Evolutionary conservation across 2,329 filamentous ascomycete species (phyloP).

Genomic region (Knufia fluminis): DNA sequence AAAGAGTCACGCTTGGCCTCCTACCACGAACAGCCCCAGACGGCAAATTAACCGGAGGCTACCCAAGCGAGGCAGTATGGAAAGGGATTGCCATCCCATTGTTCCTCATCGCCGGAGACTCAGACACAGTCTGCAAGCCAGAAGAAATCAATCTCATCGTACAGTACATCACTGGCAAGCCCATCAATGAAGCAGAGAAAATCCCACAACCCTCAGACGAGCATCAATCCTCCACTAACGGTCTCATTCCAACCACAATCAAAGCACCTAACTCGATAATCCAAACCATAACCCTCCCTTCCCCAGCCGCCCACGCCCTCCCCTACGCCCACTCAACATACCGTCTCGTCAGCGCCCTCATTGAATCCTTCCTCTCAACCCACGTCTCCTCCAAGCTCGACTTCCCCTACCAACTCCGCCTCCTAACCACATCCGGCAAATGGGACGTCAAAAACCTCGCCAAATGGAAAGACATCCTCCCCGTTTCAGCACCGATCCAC

Average conservation of each 20-base stretch:
- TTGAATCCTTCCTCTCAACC: slow-evolving; percentile 69
- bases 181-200: slow-evolving; percentile 1
- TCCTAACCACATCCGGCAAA: slow-evolving; percentile 81
- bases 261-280: slow-evolving; percentile 40
- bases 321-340: slow-evolving; percentile 70
- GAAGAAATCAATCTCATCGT: slow-evolving; percentile 61
- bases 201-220: slow-evolving; percentile 23
- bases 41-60: slow-evolving; percentile 48
- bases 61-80: slow-evolving; percentile 66
- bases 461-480: slow-evolving; percentile 75
- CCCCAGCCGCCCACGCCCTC: slow-evolving; percentile 72
- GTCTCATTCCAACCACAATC: slow-evolving; percentile 32
- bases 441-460: slow-evolving; percentile 96
- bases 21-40: slow-evolving; percentile 52
- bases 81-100: slow-evolving; percentile 61
- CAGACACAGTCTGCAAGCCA: slow-evolving; percentile 67
- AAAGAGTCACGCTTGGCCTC: slow-evolving; percentile 66
- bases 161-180: slow-evolving; percentile 10
- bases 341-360: slow-evolving; percentile 67
- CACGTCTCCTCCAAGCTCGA: slow-evolving; percentile 70
- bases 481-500: slow-evolving; percentile 65
- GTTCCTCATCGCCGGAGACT: slow-evolving; percentile 67
- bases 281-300: slow-evolving; percentile 60
- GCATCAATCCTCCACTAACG: slow-evolving; percentile 35
- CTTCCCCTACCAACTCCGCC: slow-evolving; percentile 82